Evolutionary conservation across 2,329 filamentous ascomycete genomes (phyloP).

Genomic region (Colletotrichum horii): DNA sequence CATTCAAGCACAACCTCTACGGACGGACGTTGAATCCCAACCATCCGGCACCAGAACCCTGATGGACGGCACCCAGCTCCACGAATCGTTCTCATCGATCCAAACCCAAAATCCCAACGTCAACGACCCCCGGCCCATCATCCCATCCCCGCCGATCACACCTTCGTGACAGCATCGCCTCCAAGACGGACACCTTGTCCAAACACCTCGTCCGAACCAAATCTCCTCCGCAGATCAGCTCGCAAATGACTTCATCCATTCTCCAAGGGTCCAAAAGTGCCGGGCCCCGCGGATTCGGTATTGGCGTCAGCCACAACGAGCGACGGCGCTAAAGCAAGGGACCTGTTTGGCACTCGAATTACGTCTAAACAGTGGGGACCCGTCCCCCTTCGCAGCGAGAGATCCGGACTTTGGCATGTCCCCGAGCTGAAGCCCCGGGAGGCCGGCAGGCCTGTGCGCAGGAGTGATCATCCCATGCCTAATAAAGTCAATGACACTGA

Average conservation of each 20-base stretch:
- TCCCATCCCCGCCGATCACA: not conserved
- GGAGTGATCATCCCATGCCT: not conserved
- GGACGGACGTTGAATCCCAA: not conserved
- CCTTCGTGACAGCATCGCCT: not conserved
- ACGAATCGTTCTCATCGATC: not conserved
- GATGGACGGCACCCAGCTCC: not conserved
- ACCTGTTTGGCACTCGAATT: not conserved
- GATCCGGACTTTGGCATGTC: conserved; percentile 14
- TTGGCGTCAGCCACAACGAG: not conserved
- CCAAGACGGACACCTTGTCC: not conserved
- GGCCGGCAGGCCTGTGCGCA: not conserved
- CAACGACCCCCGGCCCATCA: not conserved
- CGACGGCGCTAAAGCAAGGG: not conserved
- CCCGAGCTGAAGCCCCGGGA: conserved; percentile 3
- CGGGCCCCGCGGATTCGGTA: not conserved
- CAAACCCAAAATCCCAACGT: not conserved
- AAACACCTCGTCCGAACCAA: not conserved
- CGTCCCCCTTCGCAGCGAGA: not conserved
- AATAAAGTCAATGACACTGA: not conserved
- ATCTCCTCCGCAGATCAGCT: not conserved
- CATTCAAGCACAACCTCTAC: not conserved
- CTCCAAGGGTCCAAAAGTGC: not conserved
- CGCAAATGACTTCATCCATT: not conserved
- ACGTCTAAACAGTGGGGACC: not conserved
- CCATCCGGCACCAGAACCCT: not conserved